Percentiles rank a stretch among this genome's conserved stretches.
Evolutionary conservation across 192 early-diverging fungal genomes (phyloP).

Genomic region (Jimgerdemannia flammicorona): DNA sequence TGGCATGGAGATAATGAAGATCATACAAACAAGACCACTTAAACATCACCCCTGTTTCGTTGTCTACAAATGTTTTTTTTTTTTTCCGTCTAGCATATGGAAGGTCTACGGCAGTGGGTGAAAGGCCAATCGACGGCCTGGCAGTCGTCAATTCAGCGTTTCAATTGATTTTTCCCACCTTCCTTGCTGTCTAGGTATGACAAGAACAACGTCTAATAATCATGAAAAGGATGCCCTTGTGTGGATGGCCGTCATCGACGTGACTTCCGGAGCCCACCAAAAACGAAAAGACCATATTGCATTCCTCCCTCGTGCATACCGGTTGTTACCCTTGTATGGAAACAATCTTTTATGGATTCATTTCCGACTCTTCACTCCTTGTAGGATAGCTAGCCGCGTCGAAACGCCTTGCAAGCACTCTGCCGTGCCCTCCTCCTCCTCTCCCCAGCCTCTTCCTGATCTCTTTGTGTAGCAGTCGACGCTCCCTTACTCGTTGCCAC

Average conservation of each 20-base stretch:
- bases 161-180: not conserved
- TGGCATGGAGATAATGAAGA: not conserved
- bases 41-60: not conserved
- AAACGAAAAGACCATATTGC: too few species aligned
- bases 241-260: not conserved
- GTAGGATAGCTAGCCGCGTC: too few species aligned
- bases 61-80: not conserved
- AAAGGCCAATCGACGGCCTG: too few species aligned
- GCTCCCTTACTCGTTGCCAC: not conserved
- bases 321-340: too few species aligned
- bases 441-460: not conserved
- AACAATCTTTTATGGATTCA: too few species aligned
- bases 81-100: not conserved
- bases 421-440: not conserved
- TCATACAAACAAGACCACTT: not conserved
- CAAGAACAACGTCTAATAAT: too few species aligned
- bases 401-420: too few species aligned
- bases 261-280: too few species aligned
- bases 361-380: too few species aligned
- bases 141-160: not conserved
- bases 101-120: too few species aligned
- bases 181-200: too few species aligned
- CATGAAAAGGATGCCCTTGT: not conserved
- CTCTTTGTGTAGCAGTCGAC: not conserved
- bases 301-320: too few species aligned